phyloP scores from a whole-genome alignment of 192 early-diverging fungal genomes.

The Linnemannia zychae region DNA sequence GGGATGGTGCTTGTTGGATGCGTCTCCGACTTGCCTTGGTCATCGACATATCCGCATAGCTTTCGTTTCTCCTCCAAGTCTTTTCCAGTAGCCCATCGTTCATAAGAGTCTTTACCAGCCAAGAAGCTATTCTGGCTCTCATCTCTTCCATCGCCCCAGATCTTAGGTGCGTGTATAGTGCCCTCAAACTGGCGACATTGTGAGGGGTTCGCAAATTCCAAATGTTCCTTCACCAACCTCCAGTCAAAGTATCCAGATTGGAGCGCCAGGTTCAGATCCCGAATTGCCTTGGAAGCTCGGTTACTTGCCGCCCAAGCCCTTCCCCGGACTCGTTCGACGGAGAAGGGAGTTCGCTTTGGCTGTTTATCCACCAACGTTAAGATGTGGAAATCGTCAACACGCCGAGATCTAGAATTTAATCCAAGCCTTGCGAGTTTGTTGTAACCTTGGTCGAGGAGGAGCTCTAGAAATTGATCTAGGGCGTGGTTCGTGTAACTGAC shows the following conservation, averaged over 20 bases:
- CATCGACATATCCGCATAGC: not conserved
- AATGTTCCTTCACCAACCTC: not conserved
- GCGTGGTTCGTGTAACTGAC: constrained; percentile 70
- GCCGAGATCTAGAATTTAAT: constrained; percentile 27
- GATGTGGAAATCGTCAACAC: constrained; percentile 12
- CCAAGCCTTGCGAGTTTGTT: constrained; percentile 63
- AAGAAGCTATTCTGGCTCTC: not conserved
- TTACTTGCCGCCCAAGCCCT: not conserved
- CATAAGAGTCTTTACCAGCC: not conserved
- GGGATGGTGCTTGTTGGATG: not conserved
- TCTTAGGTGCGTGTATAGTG: not conserved
- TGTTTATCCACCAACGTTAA: not conserved
- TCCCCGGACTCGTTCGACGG: not conserved
- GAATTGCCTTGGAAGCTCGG: not conserved
- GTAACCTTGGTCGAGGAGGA: constrained; percentile 56
- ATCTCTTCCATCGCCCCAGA: not conserved
- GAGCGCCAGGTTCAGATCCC: not conserved
- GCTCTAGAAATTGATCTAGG: constrained; percentile 68
- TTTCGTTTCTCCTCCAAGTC: not conserved
- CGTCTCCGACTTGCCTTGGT: not conserved
- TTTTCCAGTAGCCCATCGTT: not conserved
- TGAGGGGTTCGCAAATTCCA: not conserved
- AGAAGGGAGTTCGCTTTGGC: not conserved
- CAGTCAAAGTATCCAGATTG: not conserved
- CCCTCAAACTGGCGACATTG: not conserved